These are phyloP conservation scores for Marvania coccoides DNA, from an alignment of 139 green algal genomes.

Conservation along the genomic window DNA sequence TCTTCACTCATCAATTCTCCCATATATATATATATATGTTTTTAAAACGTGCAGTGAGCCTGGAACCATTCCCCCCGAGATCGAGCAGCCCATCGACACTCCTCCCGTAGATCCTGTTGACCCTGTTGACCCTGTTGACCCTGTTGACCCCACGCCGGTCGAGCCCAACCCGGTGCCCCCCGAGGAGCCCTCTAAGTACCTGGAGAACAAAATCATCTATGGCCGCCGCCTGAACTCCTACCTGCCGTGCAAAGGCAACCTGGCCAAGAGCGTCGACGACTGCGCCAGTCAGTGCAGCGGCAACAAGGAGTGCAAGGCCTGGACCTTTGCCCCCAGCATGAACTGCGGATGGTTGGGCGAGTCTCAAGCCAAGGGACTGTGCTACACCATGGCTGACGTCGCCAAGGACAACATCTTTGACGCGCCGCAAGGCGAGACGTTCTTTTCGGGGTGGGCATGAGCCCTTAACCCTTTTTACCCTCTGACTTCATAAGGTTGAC, in stretches of 20 bases:
- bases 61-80: no score
- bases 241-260: neutral
- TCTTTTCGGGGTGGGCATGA: neutral
- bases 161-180: no score
- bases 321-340: neutral
- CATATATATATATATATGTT: no score
- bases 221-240: slow-evolving; percentile 1
- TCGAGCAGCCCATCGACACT: no score
- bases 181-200: no score
- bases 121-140: no score
- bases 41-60: no score
- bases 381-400: neutral
- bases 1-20: no score
- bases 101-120: no score
- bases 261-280: neutral
- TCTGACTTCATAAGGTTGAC: no score
- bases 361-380: neutral
- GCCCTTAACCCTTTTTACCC: neutral
- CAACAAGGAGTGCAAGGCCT: neutral
- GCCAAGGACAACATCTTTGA: neutral
- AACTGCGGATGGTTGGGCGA: slow-evolving; percentile 10
- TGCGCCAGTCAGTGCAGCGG: neutral
- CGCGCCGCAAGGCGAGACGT: neutral
- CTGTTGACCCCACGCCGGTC: no score
- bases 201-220: neutral